phyloP scores from a whole-genome alignment of 2,329 filamentous ascomycete species.

The Aspergillus texensis region DNA sequence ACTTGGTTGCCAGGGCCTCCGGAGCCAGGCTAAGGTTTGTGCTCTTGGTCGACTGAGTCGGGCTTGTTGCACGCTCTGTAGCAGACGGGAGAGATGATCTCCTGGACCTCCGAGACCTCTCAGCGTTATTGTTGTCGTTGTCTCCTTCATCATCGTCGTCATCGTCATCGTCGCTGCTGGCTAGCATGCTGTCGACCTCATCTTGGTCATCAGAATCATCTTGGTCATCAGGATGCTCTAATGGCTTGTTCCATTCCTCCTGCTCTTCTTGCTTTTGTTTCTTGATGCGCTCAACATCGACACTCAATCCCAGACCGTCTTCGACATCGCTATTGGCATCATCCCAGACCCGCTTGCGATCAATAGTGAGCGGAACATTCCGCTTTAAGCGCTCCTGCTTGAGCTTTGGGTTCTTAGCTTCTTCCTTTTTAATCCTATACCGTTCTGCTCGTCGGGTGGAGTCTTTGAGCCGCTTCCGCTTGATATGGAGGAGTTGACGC shows the following conservation, averaged over 20 bases:
- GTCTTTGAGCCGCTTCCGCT: constrained; percentile 76
- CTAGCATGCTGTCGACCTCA: constrained; percentile 77
- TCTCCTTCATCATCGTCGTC: constrained; percentile 54
- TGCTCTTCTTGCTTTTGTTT: constrained; percentile 50
- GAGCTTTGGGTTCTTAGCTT: constrained; percentile 78
- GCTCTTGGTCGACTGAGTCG: constrained; percentile 57
- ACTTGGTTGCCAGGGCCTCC: constrained; percentile 63
- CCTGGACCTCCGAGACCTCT: constrained; percentile 6
- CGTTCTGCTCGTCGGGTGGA: constrained; percentile 75
- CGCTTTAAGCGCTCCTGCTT: constrained; percentile 71
- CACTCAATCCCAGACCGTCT: constrained; percentile 49
- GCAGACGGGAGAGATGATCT: constrained; percentile 41
- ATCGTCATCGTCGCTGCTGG: constrained; percentile 53
- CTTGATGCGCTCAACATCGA: constrained; percentile 54
- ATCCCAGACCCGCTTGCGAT: constrained; percentile 89
- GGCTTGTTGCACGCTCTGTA: constrained; percentile 57
- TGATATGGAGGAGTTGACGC: constrained; percentile 75
- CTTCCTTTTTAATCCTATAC: constrained; percentile 78
- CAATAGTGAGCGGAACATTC: constrained; percentile 80
- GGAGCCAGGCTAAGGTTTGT: constrained; percentile 64
- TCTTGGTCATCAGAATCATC: constrained; percentile 50
- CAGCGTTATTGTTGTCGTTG: constrained; percentile 47
- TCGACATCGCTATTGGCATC: constrained; percentile 62
- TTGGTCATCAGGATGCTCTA: constrained; percentile 41
- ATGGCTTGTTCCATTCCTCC: constrained; percentile 39